Evolutionary conservation across 495 filamentous ascomycete species (phyloP).

Genomic region (Penicillium malachiteum): DNA sequence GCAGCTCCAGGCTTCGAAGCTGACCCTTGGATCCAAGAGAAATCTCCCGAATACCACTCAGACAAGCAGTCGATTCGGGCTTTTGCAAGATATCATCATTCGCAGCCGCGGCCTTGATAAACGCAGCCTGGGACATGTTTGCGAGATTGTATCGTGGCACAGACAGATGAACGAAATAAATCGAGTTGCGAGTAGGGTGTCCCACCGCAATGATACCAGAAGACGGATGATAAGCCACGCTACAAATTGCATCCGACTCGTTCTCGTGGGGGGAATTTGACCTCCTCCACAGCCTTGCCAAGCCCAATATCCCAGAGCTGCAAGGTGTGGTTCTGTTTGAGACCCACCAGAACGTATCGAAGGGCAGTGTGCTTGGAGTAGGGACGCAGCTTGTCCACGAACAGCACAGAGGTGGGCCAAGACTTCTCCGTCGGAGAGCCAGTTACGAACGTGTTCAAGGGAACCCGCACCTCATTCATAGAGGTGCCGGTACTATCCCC

Average conservation of each 20-base stretch:
- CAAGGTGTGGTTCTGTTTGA: constrained; percentile 98
- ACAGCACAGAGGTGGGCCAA: constrained; percentile 91
- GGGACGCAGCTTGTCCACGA: constrained; percentile 91
- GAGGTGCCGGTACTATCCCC: constrained; percentile 53
- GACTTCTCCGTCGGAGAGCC: constrained; percentile 80
- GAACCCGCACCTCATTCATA: constrained; percentile 70
- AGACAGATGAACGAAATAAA: constrained; percentile 94
- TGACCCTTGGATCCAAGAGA: constrained; percentile 86
- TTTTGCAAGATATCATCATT: constrained; percentile 73
- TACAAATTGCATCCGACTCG: constrained; percentile 95
- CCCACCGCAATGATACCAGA: constrained; percentile 92
- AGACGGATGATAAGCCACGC: constrained; percentile 84
- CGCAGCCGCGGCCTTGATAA: constrained; percentile 68
- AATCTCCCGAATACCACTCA: constrained; percentile 93
- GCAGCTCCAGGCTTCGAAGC: constrained; percentile 84
- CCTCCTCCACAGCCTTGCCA: constrained; percentile 90
- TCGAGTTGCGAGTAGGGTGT: constrained; percentile 93
- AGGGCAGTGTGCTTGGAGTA: constrained; percentile 82
- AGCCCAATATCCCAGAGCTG: constrained; percentile 98
- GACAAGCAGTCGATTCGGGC: constrained; percentile 90
- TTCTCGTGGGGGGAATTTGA: constrained; percentile 95
- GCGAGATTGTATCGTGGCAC: constrained; percentile 84
- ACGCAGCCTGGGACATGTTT: constrained; percentile 80
- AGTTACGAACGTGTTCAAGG: constrained; percentile 74
- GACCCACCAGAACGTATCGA: constrained; percentile 92